These are phyloP conservation scores for Flaveria floridana DNA, from an alignment of 140 eudicot genomes.

Conservation along the genomic window DNA sequence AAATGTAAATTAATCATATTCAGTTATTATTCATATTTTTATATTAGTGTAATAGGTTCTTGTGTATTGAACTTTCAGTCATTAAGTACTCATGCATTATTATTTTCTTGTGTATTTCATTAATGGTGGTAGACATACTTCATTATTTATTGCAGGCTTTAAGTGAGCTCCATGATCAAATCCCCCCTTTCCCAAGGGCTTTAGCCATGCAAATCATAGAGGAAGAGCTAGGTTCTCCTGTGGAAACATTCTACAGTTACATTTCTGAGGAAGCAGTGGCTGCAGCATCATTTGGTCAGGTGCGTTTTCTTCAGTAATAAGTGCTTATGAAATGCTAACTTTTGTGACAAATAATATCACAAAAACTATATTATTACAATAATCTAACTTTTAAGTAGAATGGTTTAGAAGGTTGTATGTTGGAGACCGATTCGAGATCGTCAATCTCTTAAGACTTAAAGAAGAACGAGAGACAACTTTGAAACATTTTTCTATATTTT, in stretches of 20 bases:
- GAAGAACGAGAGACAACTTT: too few relatives aligned
- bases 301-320: slow-evolving; percentile 29
- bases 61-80: neutral
- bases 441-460: too few relatives aligned
- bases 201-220: slow-evolving; percentile 87
- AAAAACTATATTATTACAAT: neutral
- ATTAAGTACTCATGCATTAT: slow-evolving; percentile 3
- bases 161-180: slow-evolving; percentile 91
- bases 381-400: neutral
- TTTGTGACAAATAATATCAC: neutral
- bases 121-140: slow-evolving; percentile 22
- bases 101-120: slow-evolving; percentile 26
- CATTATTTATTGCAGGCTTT: slow-evolving; percentile 64
- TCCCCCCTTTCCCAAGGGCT: slow-evolving; percentile 84
- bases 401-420: slow-evolving; percentile 6
- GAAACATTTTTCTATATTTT: too few relatives aligned
- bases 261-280: slow-evolving; percentile 94
- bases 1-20: slow-evolving; percentile 11
- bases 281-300: slow-evolving; percentile 99
- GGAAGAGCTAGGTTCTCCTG: slow-evolving; percentile 88
- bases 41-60: neutral
- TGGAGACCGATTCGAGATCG: too few relatives aligned
- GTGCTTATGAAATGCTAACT: neutral
- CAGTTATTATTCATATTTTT: slow-evolving; percentile 12
- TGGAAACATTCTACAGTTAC: slow-evolving; percentile 53